Evolutionary conservation across 371 early-diverging fungal genomes (phyloP).

Genomic region (Mucor irregularis): DNA sequence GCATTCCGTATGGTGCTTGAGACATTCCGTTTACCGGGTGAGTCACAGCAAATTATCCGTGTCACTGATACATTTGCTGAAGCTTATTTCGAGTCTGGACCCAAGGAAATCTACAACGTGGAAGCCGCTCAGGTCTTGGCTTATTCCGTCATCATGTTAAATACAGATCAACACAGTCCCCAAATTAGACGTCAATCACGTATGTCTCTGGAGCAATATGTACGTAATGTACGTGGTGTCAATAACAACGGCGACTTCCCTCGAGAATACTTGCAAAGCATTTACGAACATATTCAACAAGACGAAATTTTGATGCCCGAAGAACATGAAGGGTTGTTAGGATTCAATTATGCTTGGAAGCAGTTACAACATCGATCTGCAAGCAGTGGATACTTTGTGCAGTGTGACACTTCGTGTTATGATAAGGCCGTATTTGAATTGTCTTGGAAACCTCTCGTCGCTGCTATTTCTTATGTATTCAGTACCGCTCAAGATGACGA

Average conservation of each 20-base stretch:
- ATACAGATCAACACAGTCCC: conserved; percentile 94
- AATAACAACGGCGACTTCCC: conserved; percentile 76
- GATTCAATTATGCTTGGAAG: conserved; percentile 94
- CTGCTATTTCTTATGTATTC: conserved; percentile 77
- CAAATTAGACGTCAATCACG: conserved; percentile 72
- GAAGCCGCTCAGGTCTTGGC: conserved; percentile 83
- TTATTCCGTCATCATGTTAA: conserved; percentile 90
- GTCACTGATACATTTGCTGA: conserved; percentile 87
- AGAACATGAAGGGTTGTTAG: conserved; percentile 92
- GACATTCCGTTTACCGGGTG: conserved; percentile 91
- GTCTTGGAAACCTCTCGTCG: conserved; percentile 63
- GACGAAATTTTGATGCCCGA: conserved; percentile 88
- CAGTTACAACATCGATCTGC: conserved; percentile 71
- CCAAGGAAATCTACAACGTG: conserved; percentile 63
- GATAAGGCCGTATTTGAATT: conserved; percentile 68
- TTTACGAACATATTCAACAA: conserved; percentile 76
- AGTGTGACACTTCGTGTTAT: conserved; percentile 54
- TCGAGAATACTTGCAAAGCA: conserved; percentile 68
- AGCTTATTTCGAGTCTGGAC: conserved; percentile 69
- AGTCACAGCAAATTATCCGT: conserved; percentile 92
- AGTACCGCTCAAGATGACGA: conserved; percentile 80
- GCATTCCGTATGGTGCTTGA: conserved; percentile 82
- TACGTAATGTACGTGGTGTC: conserved; percentile 76
- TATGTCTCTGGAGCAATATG: conserved; percentile 87
- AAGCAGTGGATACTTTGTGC: conserved; percentile 46